Percentiles rank a stretch among this genome's conserved stretches.
Conservation (phyloP, 495 filamentous ascomycete species). For the Astrothelium subdiscretum region DNA sequence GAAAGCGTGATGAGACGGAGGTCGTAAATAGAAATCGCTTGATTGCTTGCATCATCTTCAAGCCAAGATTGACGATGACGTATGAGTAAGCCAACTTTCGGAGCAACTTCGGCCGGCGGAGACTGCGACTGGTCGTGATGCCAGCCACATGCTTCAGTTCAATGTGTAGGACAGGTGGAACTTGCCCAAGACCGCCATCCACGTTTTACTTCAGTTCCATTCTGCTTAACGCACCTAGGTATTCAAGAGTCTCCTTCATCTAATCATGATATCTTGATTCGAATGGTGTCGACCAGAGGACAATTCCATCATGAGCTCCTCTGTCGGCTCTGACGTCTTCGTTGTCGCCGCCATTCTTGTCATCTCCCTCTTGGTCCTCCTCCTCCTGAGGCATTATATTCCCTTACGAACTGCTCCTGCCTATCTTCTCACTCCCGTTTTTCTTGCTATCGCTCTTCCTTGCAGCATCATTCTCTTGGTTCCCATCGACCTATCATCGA, state of each 20-base stretch:
- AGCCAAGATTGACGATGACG: too few relatives aligned
- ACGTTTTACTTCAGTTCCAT: background rate
- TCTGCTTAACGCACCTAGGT: too few relatives aligned
- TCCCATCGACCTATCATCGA: constrained; percentile 90
- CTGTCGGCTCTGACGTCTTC: constrained; percentile 61
- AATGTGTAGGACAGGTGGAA: background rate
- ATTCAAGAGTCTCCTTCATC: background rate
- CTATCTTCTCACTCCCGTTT: constrained; percentile 83
- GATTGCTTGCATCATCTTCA: too few relatives aligned
- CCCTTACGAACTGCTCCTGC: constrained; percentile 82
- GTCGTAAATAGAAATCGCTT: background rate
- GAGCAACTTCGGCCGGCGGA: background rate
- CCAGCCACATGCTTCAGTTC: too few relatives aligned
- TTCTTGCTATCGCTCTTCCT: constrained; percentile 84
- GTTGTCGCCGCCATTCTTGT: constrained; percentile 55
- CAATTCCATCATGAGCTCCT: constrained; percentile 22
- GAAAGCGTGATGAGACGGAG: background rate
- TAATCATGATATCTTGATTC: background rate
- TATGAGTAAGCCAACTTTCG: background rate
- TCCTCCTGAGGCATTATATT: constrained; percentile 78
- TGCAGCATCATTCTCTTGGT: constrained; percentile 90
- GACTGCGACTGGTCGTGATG: too few relatives aligned
- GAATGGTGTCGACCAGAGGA: background rate
- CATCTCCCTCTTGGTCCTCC: constrained; percentile 63
- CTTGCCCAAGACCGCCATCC: background rate